Evolutionary conservation across 306 rosid species (phyloP).

Genomic region (Malus sylvestris): DNA sequence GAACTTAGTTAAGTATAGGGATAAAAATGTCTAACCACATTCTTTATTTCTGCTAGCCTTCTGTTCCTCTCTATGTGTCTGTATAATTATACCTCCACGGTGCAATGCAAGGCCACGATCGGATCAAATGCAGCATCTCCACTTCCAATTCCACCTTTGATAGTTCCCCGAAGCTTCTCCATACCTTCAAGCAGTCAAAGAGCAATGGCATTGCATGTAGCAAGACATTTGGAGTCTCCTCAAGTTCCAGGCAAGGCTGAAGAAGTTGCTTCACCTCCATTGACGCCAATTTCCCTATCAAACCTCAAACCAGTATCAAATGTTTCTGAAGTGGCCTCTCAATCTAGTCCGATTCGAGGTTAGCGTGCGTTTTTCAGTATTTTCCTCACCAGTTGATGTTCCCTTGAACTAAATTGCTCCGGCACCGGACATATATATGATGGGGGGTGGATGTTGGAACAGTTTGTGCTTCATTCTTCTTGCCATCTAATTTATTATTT

Average conservation of each 20-base stretch:
- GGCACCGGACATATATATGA: neutral
- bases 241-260: constrained; percentile 44
- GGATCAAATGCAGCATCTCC: constrained; percentile 58
- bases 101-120: constrained; percentile 48
- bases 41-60: too few relatives aligned
- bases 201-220: constrained; percentile 37
- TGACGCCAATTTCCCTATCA: constrained; percentile 56
- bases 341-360: constrained; percentile 59
- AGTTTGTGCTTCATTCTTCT: neutral
- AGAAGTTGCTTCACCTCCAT: constrained; percentile 61
- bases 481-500: too few relatives aligned
- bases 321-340: constrained; percentile 46
- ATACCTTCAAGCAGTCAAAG: constrained; percentile 81
- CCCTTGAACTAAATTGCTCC: neutral
- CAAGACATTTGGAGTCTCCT: constrained; percentile 55
- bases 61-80: too few relatives aligned
- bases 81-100: too few relatives aligned
- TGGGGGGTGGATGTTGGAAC: neutral
- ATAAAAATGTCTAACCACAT: too few relatives aligned
- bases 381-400: constrained; percentile 2
- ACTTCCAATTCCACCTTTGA: constrained; percentile 74
- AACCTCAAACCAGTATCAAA: constrained; percentile 27
- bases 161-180: constrained; percentile 72
- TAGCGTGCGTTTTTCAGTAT: constrained; percentile 9
- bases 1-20: too few relatives aligned